Evolutionary conservation across 2,329 filamentous ascomycete species (phyloP), one percentile per base, ranked within the genome.

Genomic region (Aspergillus neotritici): DNA sequence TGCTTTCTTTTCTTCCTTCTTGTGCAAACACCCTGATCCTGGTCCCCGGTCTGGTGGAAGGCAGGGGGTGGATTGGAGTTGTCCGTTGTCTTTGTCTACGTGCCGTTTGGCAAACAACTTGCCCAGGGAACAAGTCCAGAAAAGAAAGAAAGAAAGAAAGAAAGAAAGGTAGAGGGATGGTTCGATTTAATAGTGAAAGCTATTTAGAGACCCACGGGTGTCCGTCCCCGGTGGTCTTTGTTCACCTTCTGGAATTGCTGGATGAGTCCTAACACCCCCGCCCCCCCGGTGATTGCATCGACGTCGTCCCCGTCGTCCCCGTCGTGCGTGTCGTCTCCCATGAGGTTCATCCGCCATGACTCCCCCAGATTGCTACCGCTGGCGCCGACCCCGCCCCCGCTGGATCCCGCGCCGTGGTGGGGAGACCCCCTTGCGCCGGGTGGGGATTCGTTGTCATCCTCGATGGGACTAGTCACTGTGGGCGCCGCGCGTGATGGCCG

Each of bases 191-290:
- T 25, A 33, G 11, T 12, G 6, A 13, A 33, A n/a, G n/a, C 5
- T 4, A 17, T 37, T 46, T 55, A 67, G n/a, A 68, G 61, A 7
- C 63, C 63, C 42, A 65, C 57, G 4, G 57, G 52, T n/a, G 58
- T 58, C 9, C 64, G 60, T 36, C 58, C 56, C 28, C 66, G 57
- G n/a, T 63, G 63, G 38, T 67, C 64, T 34, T 63, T 62, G 37
- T 63, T 65, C 31, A 77, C 79, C 63, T 78, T 80, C 49, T 82
- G 79, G 55, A 84, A 84, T 56, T 86, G 80, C 58, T 82, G 78
- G 44, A 86, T 70, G 52, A 86, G 62, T 7, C 82, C 82, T 45
- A 86, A 62, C 4, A 85, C 81, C 2, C 82, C 82, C 2, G 71
- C 74, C 4, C 74, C 73, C 0, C 67, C 69, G 21, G 63, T 64